A percentile compares a stretch with the other conserved stretches of the same genome.
phyloP scores from a whole-genome alignment of 2,329 filamentous ascomycete genomes.

The Albophoma yamanashiensis region DNA sequence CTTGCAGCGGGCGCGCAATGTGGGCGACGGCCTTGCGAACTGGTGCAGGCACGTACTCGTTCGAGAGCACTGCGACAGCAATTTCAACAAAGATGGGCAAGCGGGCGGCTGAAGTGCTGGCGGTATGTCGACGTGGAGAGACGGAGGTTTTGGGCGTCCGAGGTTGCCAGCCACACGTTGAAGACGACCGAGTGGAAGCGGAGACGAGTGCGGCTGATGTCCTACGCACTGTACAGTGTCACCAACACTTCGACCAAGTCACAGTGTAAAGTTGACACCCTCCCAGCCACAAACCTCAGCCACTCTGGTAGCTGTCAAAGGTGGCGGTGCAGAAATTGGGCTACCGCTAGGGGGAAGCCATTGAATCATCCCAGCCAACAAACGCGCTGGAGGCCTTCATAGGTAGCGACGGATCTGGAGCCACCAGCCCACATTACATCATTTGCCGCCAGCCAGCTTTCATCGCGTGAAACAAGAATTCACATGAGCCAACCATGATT shows the following conservation, averaged over 20 bases:
- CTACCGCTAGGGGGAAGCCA: neutral
- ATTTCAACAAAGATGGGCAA: neutral
- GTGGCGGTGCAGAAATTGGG: neutral
- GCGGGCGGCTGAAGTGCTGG: neutral
- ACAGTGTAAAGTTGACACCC: neutral
- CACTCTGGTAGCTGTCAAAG: neutral
- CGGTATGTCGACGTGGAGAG: neutral
- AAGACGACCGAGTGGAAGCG: neutral
- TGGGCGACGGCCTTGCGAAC: neutral
- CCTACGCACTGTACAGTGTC: neutral
- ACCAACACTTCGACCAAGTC: rapidly evolving
- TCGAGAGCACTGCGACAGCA: neutral
- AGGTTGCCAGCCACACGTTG: neutral
- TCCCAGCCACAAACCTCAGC: neutral
- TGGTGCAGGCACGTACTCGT: neutral
- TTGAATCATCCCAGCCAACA: neutral
- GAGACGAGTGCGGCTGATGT: neutral
- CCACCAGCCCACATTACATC: neutral
- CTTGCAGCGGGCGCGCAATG: neutral
- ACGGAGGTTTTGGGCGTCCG: neutral
- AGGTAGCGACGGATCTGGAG: too few species aligned
- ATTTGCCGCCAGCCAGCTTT: neutral
- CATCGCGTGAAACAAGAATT: neutral
- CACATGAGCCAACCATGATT: neutral
- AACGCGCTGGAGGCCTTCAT: neutral